phyloP scores from a whole-genome alignment of 257 asterid species.

The Fraxinus pennsylvanica region DNA sequence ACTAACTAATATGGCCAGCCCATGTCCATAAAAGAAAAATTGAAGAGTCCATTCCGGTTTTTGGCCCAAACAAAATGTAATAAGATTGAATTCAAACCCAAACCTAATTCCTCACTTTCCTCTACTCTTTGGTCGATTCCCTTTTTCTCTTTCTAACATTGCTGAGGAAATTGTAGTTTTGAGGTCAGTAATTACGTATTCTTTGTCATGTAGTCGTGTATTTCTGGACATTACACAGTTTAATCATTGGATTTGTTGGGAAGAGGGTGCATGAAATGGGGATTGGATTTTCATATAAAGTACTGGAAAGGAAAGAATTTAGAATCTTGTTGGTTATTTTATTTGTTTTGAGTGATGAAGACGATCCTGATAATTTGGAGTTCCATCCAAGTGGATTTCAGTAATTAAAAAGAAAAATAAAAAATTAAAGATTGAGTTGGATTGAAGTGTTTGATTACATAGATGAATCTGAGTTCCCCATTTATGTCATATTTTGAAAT shows the following conservation, averaged over 20 bases:
- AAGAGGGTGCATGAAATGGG: slow-evolving; percentile 4
- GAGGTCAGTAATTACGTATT: no score
- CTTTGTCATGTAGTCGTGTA: no score
- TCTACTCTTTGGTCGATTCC: no score
- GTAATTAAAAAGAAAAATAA: background rate
- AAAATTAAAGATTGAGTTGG: slow-evolving; percentile 3
- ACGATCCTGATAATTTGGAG: slow-evolving; percentile 20
- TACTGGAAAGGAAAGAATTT: slow-evolving; percentile 3
- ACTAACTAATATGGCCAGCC: no score
- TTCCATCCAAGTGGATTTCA: slow-evolving; percentile 5
- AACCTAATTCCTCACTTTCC: no score
- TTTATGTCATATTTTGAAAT: background rate
- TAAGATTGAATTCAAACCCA: no score
- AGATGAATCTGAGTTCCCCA: no score
- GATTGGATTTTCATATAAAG: background rate
- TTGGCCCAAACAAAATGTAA: no score
- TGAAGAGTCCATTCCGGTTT: no score
- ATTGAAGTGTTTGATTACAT: slow-evolving; percentile 1
- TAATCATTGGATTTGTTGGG: slow-evolving; percentile 17
- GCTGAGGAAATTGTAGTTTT: no score
- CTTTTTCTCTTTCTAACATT: no score
- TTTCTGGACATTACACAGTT: background rate
- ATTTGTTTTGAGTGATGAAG: background rate
- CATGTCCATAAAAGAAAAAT: no score
- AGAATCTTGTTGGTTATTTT: background rate